phyloP scores from a whole-genome alignment of 1,284 basidiomycete species.

The Rhizopogon parksii region DNA sequence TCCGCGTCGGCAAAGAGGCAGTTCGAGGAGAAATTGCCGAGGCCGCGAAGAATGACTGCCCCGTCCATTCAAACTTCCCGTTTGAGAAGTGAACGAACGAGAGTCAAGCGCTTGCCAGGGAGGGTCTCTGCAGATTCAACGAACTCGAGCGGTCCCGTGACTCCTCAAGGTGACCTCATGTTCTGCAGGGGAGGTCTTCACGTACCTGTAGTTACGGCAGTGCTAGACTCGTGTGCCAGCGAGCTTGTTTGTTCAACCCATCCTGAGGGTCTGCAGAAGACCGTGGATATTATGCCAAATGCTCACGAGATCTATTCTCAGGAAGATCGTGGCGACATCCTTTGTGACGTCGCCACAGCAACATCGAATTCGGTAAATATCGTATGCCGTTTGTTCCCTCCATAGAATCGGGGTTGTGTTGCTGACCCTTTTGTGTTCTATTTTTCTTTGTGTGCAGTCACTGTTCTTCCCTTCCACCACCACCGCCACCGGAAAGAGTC shows the following conservation, averaged over 20 bases:
- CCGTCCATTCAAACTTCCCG: conserved; percentile 20
- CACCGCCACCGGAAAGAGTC: conserved; percentile 13
- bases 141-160: conserved; percentile 17
- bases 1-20: conserved; percentile 34
- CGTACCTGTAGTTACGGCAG: conserved; percentile 26
- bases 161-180: conserved; percentile 16
- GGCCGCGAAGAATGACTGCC: conserved; percentile 33
- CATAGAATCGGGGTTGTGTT: conserved; percentile 12
- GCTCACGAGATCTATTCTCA: conserved; percentile 4
- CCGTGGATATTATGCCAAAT: conserved; percentile 20
- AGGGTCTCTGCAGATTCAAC: conserved; percentile 19
- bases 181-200: conserved; percentile 4
- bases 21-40: conserved; percentile 30
- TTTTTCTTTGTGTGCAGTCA: conserved; percentile 14
- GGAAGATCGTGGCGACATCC: conserved; percentile 8
- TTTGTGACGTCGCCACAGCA: conserved; percentile 24
- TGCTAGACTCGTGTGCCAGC: conserved; percentile 16
- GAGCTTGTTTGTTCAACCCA: conserved; percentile 10
- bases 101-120: conserved; percentile 8
- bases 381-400: conserved; percentile 15
- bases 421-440: conserved; percentile 14
- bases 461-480: conserved; percentile 13
- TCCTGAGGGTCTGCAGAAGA: conserved; percentile 12
- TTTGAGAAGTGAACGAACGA: conserved; percentile 21
- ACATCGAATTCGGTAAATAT: conserved; percentile 29